Evolutionary conservation across 352 stramenopile species (phyloP).

Genomic region (Saprolegnia diclina): DNA sequence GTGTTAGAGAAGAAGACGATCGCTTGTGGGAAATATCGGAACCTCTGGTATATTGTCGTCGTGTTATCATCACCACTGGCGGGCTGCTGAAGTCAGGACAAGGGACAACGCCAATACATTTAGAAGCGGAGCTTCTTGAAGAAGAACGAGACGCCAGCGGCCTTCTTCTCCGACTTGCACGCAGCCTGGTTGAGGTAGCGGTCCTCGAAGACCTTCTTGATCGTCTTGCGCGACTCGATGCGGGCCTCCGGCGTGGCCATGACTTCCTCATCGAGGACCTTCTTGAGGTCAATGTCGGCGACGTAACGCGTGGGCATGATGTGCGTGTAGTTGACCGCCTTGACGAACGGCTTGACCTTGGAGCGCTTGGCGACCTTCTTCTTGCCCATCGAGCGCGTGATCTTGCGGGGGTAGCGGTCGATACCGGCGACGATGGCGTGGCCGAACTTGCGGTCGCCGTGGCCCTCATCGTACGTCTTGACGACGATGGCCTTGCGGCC

Average conservation of each 20-base stretch:
- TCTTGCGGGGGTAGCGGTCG: slow-evolving; percentile 94
- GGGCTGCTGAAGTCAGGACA: neutral
- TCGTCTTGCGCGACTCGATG: slow-evolving; percentile 94
- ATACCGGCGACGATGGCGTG: slow-evolving; percentile 97
- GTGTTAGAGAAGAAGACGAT: too few relatives aligned
- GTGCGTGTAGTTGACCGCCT: slow-evolving; percentile 99
- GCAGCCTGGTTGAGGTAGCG: slow-evolving; percentile 91
- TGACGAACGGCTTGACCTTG: slow-evolving; percentile 99
- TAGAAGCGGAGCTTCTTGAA: slow-evolving; percentile 99
- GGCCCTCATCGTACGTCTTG: slow-evolving; percentile 97
- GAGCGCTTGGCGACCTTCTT: slow-evolving; percentile 96
- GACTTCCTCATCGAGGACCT: slow-evolving; percentile 91
- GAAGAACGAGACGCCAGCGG: slow-evolving; percentile 96
- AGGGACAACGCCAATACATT: slow-evolving; percentile 31
- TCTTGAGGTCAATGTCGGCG: slow-evolving; percentile 99
- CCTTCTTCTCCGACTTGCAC: slow-evolving; percentile 98
- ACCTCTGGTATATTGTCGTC: slow-evolving; percentile 24
- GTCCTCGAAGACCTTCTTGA: slow-evolving; percentile 99
- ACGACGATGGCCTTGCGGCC: slow-evolving; percentile 99
- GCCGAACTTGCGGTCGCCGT: slow-evolving; percentile 94
- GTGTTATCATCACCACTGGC: neutral
- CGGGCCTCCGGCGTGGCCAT: slow-evolving; percentile 74
- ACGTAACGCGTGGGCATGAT: slow-evolving; percentile 99
- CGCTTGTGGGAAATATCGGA: neutral
- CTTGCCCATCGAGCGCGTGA: slow-evolving; percentile 95